Percentiles rank a stretch among this genome's conserved stretches.
These are phyloP conservation scores for Eimeria mitis DNA, from an alignment of 169 alveolate genomes.

Conservation along the genomic window DNA sequence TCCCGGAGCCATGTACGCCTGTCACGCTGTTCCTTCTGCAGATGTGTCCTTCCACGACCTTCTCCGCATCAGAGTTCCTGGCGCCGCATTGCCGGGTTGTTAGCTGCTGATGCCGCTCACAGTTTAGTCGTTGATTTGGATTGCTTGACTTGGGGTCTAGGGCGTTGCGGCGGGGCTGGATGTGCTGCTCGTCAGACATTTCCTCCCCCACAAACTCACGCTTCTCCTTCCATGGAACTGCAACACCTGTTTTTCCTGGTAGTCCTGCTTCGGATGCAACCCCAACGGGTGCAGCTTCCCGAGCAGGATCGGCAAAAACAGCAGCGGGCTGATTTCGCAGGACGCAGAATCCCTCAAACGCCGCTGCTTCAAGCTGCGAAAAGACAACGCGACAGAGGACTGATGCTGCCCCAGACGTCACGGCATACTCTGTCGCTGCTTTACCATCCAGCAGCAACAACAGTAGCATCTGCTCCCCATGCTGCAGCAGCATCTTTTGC, in stretches of 20 bases:
- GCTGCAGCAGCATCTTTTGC: slow-evolving; percentile 45
- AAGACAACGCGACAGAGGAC: slow-evolving; percentile 40
- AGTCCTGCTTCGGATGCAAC: neutral
- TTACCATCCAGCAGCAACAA: slow-evolving; percentile 26
- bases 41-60: neutral
- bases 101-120: neutral
- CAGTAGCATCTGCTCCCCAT: slow-evolving; percentile 54
- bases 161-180: neutral
- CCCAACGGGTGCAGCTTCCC: neutral
- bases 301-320: neutral
- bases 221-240: neutral
- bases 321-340: slow-evolving; percentile 19
- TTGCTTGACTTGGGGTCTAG: neutral
- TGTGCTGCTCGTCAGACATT: neutral
- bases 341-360: slow-evolving; percentile 31
- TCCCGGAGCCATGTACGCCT: neutral
- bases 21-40: neutral
- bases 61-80: neutral
- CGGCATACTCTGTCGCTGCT: slow-evolving; percentile 58
- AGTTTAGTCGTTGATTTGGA: neutral
- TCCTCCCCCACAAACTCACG: neutral
- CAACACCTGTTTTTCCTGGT: neutral
- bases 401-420: slow-evolving; percentile 45
- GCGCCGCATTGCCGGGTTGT: neutral
- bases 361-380: slow-evolving; percentile 16